Percentiles rank a stretch among this genome's conserved stretches.
Evolutionary conservation across 345 rosid genomes (phyloP).

Genomic region (Corchorus capsularis): DNA sequence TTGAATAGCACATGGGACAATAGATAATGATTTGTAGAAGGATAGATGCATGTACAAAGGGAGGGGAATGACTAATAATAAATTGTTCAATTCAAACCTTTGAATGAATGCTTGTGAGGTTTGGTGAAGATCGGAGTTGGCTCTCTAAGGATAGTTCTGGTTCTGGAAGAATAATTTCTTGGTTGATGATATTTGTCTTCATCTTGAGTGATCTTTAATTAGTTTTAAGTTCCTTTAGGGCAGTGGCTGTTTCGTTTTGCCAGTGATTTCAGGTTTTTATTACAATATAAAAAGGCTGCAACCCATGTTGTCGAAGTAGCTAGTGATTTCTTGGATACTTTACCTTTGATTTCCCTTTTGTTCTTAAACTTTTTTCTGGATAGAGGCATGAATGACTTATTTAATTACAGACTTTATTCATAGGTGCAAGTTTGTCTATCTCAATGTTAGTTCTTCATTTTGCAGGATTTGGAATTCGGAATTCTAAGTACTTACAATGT

Average conservation of each 20-base stretch:
- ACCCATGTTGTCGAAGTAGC: not conserved
- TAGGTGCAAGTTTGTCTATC: not conserved
- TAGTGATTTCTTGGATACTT: not conserved
- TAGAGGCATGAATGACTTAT: not conserved
- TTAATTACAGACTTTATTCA: too few relatives aligned
- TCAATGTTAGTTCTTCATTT: constrained; percentile 13
- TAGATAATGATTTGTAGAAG: not conserved
- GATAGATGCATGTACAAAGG: not conserved
- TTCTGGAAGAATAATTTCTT: not conserved
- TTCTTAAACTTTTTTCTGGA: not conserved
- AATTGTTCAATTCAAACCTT: not conserved
- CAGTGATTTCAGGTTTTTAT: not conserved
- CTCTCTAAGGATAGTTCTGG: constrained; percentile 7
- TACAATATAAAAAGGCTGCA: not conserved
- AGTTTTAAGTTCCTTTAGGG: not conserved
- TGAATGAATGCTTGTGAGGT: not conserved
- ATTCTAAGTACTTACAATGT: constrained; percentile 27
- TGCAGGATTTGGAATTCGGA: constrained; percentile 29
- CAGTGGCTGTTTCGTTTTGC: not conserved
- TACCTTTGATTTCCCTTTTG: not conserved
- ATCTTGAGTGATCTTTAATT: not conserved
- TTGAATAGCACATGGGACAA: not conserved
- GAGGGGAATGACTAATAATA: not conserved
- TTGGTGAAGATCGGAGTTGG: not conserved
- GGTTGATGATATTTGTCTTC: constrained; percentile 3